Percentiles rank a stretch among this genome's conserved stretches.
These are phyloP conservation scores for Suillus variegatus DNA, from an alignment of 768 basidiomycete genomes.

Conservation along the genomic window DNA sequence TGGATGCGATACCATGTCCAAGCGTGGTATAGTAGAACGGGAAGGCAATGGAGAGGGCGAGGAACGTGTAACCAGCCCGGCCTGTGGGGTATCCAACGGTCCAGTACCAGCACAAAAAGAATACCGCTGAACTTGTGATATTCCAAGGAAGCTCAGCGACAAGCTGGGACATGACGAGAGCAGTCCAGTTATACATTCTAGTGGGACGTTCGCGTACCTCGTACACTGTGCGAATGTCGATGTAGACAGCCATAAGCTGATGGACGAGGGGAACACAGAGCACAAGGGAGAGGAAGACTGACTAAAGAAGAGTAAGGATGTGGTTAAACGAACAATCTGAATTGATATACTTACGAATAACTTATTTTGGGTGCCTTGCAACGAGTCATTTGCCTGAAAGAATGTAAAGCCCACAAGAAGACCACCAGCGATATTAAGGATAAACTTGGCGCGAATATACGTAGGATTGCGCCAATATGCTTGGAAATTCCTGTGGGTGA, in stretches of 20 bases:
- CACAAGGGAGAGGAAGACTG: slow-evolving; percentile 59
- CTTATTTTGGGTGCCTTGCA: slow-evolving; percentile 65
- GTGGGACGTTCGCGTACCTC: slow-evolving; percentile 67
- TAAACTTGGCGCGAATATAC: slow-evolving; percentile 60
- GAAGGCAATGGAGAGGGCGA: slow-evolving; percentile 53
- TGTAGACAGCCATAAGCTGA: slow-evolving; percentile 64
- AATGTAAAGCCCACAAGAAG: slow-evolving; percentile 68
- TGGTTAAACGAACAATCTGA: neutral
- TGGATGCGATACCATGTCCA: slow-evolving; percentile 59
- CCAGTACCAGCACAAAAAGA: slow-evolving; percentile 73
- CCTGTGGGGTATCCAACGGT: slow-evolving; percentile 58
- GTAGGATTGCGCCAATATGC: slow-evolving; percentile 59
- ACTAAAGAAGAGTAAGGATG: slow-evolving; percentile 28
- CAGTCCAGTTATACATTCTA: slow-evolving; percentile 66
- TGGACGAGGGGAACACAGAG: slow-evolving; percentile 53
- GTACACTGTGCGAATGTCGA: slow-evolving; percentile 59
- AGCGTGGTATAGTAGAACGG: slow-evolving; percentile 65
- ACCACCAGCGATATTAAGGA: slow-evolving; percentile 53
- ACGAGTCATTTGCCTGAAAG: slow-evolving; percentile 52
- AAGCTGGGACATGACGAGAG: slow-evolving; percentile 54
- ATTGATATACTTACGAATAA: slow-evolving; percentile 49
- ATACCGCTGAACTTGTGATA: slow-evolving; percentile 53
- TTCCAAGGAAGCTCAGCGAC: slow-evolving; percentile 64
- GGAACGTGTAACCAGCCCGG: slow-evolving; percentile 58
- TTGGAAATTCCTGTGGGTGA: slow-evolving; percentile 45